Conservation (phyloP, 768 basidiomycete species). For the Cyathus striatus region DNA sequence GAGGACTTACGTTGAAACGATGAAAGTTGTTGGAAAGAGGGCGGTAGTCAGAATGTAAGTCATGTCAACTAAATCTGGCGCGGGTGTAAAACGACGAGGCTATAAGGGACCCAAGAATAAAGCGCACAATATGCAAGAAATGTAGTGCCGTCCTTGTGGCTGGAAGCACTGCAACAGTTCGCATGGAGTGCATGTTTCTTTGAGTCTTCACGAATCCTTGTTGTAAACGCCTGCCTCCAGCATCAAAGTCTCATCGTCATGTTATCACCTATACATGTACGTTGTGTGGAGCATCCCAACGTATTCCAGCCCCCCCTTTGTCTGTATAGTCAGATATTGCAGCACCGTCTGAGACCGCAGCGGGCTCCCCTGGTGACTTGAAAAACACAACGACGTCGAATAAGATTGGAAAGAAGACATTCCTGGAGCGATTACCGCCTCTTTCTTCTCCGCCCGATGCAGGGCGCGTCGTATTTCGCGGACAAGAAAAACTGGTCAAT, state of each 20-base stretch:
- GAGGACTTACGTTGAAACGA: slow-evolving; percentile 55
- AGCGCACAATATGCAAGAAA: slow-evolving; percentile 70
- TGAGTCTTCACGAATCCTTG: not conserved
- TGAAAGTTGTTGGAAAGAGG: slow-evolving; percentile 71
- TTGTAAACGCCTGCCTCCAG: slow-evolving; percentile 12
- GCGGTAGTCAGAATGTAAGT: slow-evolving; percentile 74
- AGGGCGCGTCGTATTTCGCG: slow-evolving; percentile 66
- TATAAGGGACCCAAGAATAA: slow-evolving; percentile 86
- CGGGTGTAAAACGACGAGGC: slow-evolving; percentile 1
- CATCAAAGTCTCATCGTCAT: slow-evolving; percentile 43
- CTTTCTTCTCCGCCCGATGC: slow-evolving; percentile 53
- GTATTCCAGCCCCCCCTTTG: slow-evolving; percentile 61
- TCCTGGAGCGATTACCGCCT: slow-evolving; percentile 28
- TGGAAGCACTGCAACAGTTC: slow-evolving; percentile 59
- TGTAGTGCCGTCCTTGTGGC: slow-evolving; percentile 65
- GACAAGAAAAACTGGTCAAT: slow-evolving; percentile 36
- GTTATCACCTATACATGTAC: slow-evolving; percentile 54
- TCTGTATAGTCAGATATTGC: not conserved
- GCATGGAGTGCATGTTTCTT: slow-evolving; percentile 53
- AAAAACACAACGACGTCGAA: too few species aligned
- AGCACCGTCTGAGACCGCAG: not conserved
- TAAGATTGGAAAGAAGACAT: not conserved
- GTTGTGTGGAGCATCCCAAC: slow-evolving; percentile 50
- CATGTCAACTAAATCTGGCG: slow-evolving; percentile 2
- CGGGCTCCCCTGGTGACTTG: too few species aligned